Evolutionary conservation across 805 yeast species (phyloP).

Genomic region (Starmerella vitae): DNA sequence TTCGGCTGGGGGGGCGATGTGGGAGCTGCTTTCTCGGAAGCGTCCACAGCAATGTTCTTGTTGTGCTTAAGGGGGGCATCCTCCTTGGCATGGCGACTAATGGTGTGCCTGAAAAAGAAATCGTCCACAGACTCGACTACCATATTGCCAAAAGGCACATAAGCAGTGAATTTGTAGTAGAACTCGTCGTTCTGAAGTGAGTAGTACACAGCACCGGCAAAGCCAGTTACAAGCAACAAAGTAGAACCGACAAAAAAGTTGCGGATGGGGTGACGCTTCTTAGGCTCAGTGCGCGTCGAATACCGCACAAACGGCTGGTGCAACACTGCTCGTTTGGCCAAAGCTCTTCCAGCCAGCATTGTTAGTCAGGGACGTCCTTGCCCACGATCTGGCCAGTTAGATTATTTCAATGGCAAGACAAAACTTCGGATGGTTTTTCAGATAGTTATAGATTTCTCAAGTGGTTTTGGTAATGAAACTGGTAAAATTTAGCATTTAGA

Average conservation of each 20-base stretch:
- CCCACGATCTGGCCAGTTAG: too few relatives aligned
- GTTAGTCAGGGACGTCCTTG: too few relatives aligned
- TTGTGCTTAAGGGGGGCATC: neutral
- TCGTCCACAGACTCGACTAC: slow-evolving; percentile 40
- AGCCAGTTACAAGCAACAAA: slow-evolving; percentile 28
- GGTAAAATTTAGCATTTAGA: too few relatives aligned
- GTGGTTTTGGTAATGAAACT: too few relatives aligned
- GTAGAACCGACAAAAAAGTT: slow-evolving; percentile 23
- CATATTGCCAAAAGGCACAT: slow-evolving; percentile 50
- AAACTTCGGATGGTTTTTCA: too few relatives aligned
- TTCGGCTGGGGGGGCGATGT: too few relatives aligned
- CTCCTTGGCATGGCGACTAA: slow-evolving; percentile 4
- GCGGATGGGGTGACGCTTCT: slow-evolving; percentile 22
- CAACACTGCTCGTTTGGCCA: too few relatives aligned
- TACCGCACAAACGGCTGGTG: too few relatives aligned
- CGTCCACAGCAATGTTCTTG: slow-evolving; percentile 14
- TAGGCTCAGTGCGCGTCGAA: too few relatives aligned
- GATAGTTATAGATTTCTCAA: too few relatives aligned
- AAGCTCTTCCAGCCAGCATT: too few relatives aligned
- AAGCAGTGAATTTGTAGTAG: slow-evolving; percentile 48
- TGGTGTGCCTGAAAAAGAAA: slow-evolving; percentile 22
- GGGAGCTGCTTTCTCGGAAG: slow-evolving; percentile 10
- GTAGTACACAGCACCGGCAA: slow-evolving; percentile 47
- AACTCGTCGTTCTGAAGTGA: slow-evolving; percentile 45
- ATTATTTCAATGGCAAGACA: too few relatives aligned